Evolutionary conservation across 306 rosid species (phyloP), one percentile per base, ranked within the genome.

Genomic region (Vigna unguiculata): DNA sequence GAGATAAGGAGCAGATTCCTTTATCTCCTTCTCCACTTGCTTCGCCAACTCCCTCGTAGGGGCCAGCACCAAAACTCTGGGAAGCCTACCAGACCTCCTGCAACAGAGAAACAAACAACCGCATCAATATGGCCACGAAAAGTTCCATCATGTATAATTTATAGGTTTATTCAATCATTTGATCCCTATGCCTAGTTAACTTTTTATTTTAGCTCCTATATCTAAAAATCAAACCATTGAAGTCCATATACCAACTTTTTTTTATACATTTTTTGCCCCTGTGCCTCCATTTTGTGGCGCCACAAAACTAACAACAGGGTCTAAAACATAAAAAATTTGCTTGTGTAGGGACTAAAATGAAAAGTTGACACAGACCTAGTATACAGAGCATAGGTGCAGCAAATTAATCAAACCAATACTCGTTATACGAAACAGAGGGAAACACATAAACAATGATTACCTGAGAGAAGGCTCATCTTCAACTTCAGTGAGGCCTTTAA

Each of bases 11-110:
- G 97, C 99, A 54, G 99, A 92, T 77, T 95, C 99, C 59, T 95
- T 83, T 41, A 95, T 92, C 99, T 95, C 99, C 67, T 90, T 95
- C 69, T 95, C 99, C 17, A 95, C 99, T 83, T 95, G 99, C 89
- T 83, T 95, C 24, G 99, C 99, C 47, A 95, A 79, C 85, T 95
- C 99, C 67, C 99, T 89, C 41, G 99, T 95, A 47, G 99, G 99
- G 11, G 99, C 97, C 57, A 95, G 97, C 21, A 89, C 97, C 89
- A 95, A 69, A 76, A 52, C 87, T 86, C 90, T 86, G 45, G 99
- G 98, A 80, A 92, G 92, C 73, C 86, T 82, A 70, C 95, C 90
- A n/a, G 87, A 71, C 73, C 95, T 86, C 85, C 99, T 95, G 83
- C 78, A 75, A 24, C 28, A 69, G 70, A 77, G 47, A 75, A 76